phyloP scores from a whole-genome alignment of 495 filamentous ascomycete species.

The Aspergillus cristatus region DNA sequence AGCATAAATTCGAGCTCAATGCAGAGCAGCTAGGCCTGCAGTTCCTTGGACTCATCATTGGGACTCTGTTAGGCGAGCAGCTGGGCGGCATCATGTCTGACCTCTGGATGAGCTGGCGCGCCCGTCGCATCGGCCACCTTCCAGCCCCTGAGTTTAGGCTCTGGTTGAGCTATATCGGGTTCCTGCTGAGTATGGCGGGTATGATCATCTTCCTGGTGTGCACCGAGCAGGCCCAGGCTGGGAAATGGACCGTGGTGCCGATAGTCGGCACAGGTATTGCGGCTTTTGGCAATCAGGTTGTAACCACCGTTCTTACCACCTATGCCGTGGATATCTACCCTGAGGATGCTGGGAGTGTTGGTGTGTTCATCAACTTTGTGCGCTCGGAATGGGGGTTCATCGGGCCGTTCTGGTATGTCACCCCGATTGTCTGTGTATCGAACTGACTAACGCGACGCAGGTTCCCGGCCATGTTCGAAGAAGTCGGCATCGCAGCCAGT shows the following conservation, averaged over 20 bases:
- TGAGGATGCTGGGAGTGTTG: constrained; percentile 39
- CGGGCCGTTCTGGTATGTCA: constrained; percentile 46
- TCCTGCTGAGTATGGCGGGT: constrained; percentile 36
- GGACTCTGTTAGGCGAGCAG: constrained; percentile 46
- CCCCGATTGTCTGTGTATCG: too few relatives aligned
- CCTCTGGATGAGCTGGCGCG: constrained; percentile 39
- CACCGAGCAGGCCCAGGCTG: constrained; percentile 27
- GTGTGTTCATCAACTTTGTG: constrained; percentile 50
- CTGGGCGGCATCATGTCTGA: constrained; percentile 43
- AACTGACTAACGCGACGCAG: constrained; percentile 9
- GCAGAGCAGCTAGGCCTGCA: constrained; percentile 45
- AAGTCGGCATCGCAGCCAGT: constrained; percentile 35
- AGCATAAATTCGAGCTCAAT: constrained; percentile 42
- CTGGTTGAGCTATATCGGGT: constrained; percentile 46
- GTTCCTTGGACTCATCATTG: constrained; percentile 45
- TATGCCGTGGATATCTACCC: constrained; percentile 49
- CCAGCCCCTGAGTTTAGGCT: constrained; percentile 38
- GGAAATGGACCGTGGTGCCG: constrained; percentile 39
- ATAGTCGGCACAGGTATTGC: constrained; percentile 43
- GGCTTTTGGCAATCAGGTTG: constrained; percentile 46
- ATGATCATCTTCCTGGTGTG: constrained; percentile 43
- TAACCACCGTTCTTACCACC: constrained; percentile 48
- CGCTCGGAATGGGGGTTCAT: constrained; percentile 51
- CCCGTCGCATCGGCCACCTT: constrained; percentile 19
- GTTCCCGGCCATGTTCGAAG: constrained; percentile 43